Conservation (phyloP, 1,139 yeast species). For the Entelexis paramagnoliae region DNA sequence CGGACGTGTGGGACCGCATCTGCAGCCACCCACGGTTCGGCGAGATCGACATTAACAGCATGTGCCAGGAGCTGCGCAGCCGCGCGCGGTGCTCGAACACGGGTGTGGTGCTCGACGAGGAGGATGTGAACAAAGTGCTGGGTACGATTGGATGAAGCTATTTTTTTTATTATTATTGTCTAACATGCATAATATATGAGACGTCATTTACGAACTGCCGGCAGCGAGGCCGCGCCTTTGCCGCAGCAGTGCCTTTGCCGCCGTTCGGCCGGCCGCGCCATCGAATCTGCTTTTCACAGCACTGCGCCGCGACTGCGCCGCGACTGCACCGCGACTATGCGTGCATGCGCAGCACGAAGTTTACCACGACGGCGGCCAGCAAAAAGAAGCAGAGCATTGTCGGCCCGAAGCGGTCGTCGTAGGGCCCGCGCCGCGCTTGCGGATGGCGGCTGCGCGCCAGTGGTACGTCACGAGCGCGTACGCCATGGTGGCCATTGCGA, state of each 20-base stretch:
- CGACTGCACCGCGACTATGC: neutral
- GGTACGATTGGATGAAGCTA: constrained; percentile 22
- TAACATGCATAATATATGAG: neutral
- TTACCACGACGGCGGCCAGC: constrained; percentile 82
- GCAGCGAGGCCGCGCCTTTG: too few species aligned
- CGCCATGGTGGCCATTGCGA: constrained; percentile 93
- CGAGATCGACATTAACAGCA: constrained; percentile 85
- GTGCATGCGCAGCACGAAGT: constrained; percentile 68
- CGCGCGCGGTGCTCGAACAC: constrained; percentile 94
- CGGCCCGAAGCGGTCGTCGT: constrained; percentile 97
- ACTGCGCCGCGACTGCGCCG: neutral
- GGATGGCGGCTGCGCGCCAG: constrained; percentile 98
- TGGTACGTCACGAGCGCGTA: constrained; percentile 93
- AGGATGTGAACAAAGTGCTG: constrained; percentile 62
- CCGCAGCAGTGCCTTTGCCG: too few species aligned
- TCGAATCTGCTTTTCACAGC: too few species aligned
- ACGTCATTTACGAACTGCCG: constrained; percentile 2
- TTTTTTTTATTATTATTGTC: constrained; percentile 1
- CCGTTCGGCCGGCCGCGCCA: too few species aligned
- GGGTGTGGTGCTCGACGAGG: constrained; percentile 76
- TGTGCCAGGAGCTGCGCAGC: constrained; percentile 74
- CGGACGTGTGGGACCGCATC: constrained; percentile 93
- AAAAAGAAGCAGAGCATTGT: constrained; percentile 95
- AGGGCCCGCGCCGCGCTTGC: constrained; percentile 94
- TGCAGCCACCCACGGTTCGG: constrained; percentile 89